phyloP scores from a whole-genome alignment of 139 green algal genomes.

The Zygnema cylindricum region DNA sequence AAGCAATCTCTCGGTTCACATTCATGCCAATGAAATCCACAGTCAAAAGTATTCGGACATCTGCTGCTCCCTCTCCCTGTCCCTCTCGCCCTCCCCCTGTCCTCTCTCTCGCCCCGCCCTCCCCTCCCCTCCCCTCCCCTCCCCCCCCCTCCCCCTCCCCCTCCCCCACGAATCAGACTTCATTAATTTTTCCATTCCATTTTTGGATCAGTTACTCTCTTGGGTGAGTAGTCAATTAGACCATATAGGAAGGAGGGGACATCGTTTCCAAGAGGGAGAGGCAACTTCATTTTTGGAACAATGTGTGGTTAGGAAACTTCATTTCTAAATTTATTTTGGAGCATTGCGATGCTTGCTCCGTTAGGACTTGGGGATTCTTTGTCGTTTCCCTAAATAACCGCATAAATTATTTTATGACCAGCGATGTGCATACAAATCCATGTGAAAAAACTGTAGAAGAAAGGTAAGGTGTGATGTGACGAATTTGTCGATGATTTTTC shows the following conservation, averaged over 20 bases:
- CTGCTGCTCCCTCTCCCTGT: background rate
- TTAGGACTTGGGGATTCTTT: background rate
- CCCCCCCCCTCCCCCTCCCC: background rate
- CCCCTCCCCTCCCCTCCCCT: background rate
- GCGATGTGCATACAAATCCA: too few species aligned
- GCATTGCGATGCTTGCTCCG: background rate
- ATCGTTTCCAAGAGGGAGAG: background rate
- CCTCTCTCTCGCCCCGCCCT: constrained; percentile 7
- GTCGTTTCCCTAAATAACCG: background rate
- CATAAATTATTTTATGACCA: too few species aligned
- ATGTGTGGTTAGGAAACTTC: constrained; percentile 28
- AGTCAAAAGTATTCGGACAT: background rate
- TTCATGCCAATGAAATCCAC: background rate
- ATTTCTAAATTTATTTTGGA: constrained; percentile 2
- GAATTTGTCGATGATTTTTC: too few species aligned
- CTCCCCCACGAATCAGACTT: background rate
- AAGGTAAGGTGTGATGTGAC: too few species aligned
- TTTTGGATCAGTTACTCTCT: background rate
- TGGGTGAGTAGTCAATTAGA: constrained; percentile 38
- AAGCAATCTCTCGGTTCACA: background rate
- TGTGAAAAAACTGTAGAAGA: too few species aligned
- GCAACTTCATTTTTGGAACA: constrained; percentile 10
- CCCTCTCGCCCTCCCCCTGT: background rate
- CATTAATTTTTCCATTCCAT: background rate
- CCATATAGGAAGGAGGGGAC: background rate